Percentiles rank a stretch among this genome's conserved stretches.
These are phyloP conservation scores for Boletus rex-veris DNA, from an alignment of 768 basidiomycete genomes.

Conservation along the genomic window DNA sequence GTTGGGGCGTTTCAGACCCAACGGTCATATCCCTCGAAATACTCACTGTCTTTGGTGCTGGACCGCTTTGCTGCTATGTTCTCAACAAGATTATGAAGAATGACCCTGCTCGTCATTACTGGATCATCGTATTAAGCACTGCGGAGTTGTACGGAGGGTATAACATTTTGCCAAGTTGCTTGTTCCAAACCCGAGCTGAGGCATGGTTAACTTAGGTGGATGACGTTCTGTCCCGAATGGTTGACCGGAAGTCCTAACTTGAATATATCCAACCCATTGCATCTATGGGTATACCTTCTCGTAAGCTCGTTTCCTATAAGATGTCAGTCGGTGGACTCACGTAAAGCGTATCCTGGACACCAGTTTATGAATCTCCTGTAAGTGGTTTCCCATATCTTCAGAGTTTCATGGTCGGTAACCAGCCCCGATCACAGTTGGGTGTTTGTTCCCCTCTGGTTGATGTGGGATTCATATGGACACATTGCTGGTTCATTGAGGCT, in stretches of 20 bases:
- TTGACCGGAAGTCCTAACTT: slow-evolving; percentile 69
- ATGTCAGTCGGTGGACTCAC: not conserved
- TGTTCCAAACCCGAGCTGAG: not conserved
- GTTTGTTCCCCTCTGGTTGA: slow-evolving; percentile 66
- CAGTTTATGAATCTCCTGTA: slow-evolving; percentile 83
- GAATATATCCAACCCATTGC: slow-evolving; percentile 64
- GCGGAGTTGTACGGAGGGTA: slow-evolving; percentile 78
- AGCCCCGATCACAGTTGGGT: slow-evolving; percentile 61
- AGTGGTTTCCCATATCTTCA: slow-evolving; percentile 23
- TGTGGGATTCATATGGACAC: slow-evolving; percentile 73
- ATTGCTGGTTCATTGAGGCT: slow-evolving; percentile 60
- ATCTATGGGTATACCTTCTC: slow-evolving; percentile 78
- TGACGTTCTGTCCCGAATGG: slow-evolving; percentile 91
- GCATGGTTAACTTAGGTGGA: slow-evolving; percentile 48
- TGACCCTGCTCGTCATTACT: slow-evolving; percentile 58
- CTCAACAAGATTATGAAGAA: slow-evolving; percentile 58
- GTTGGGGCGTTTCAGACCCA: slow-evolving; percentile 79
- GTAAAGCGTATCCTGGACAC: not conserved
- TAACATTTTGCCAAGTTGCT: slow-evolving; percentile 12
- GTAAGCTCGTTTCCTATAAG: slow-evolving; percentile 40
- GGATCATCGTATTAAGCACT: slow-evolving; percentile 75
- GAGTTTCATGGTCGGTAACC: not conserved
- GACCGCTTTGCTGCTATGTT: slow-evolving; percentile 71
- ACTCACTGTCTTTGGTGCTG: slow-evolving; percentile 73
- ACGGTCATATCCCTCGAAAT: slow-evolving; percentile 81